These are phyloP conservation scores for Carex cristatella DNA, from an alignment of 176 grass and related monocot species.

Conservation along the genomic window DNA sequence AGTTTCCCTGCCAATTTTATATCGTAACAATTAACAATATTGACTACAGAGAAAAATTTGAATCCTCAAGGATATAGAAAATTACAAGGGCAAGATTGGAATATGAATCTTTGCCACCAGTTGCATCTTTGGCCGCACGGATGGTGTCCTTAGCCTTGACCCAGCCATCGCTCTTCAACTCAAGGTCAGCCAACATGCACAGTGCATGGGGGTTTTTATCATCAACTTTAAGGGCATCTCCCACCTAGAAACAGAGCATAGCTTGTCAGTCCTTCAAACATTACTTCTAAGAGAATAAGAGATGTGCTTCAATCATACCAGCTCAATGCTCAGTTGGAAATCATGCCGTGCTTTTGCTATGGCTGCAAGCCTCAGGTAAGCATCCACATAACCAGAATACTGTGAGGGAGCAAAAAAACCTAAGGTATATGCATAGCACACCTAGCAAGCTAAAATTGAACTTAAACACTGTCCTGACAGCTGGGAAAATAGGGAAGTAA, in stretches of 20 bases:
- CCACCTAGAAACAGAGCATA: slow-evolving; percentile 48
- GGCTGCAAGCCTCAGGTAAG: slow-evolving; percentile 80
- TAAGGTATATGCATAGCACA: background rate
- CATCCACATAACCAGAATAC: slow-evolving; percentile 86
- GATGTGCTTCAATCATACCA: slow-evolving; percentile 38
- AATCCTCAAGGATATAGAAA: slow-evolving; percentile 13
- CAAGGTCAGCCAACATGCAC: slow-evolving; percentile 82
- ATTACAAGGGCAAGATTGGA: slow-evolving; percentile 76
- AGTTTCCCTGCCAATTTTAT: slow-evolving; percentile 56
- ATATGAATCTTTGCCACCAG: slow-evolving; percentile 78
- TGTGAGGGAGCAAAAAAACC: slow-evolving; percentile 22
- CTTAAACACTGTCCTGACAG: background rate
- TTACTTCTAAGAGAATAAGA: background rate
- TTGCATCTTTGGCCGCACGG: slow-evolving; percentile 81
- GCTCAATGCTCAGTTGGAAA: slow-evolving; percentile 65
- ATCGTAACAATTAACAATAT: background rate
- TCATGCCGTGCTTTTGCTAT: slow-evolving; percentile 81
- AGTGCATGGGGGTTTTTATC: slow-evolving; percentile 76
- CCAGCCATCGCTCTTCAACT: slow-evolving; percentile 87
- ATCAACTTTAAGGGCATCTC: slow-evolving; percentile 91
- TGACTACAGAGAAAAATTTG: slow-evolving; percentile 17
- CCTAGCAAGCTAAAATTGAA: background rate
- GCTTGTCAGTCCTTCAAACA: slow-evolving; percentile 22
- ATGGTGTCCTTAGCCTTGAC: slow-evolving; percentile 88
- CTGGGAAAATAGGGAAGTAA: background rate